phyloP scores from a whole-genome alignment of 306 rosid species.

The Trichosanthes cucumerina region DNA sequence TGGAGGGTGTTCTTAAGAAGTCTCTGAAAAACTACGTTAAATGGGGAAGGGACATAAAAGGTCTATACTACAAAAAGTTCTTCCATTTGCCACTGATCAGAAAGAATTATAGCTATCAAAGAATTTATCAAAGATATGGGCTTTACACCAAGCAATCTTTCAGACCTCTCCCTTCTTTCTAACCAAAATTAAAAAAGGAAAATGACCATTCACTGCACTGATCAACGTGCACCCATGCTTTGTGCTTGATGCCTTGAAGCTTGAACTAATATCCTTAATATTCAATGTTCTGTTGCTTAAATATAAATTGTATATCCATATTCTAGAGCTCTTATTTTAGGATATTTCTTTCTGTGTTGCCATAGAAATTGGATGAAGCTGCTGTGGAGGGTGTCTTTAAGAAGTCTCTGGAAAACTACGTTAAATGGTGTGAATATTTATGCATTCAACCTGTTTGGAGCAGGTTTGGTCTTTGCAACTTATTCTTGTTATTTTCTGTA shows the following conservation, averaged over 20 bases:
- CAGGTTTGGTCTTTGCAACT: constrained; percentile 37
- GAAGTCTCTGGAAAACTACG: constrained; percentile 80
- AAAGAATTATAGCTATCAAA: too few species aligned
- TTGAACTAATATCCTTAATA: not conserved
- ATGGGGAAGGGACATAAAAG: too few species aligned
- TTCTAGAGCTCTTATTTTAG: not conserved
- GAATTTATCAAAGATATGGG: too few species aligned
- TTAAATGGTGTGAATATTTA: constrained; percentile 73
- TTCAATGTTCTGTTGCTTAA: not conserved
- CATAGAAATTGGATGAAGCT: constrained; percentile 74
- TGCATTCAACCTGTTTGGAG: constrained; percentile 86
- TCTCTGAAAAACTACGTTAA: constrained; percentile 78
- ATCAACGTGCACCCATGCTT: not conserved
- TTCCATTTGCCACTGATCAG: too few species aligned
- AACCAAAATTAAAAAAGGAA: not conserved
- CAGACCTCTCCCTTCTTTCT: not conserved
- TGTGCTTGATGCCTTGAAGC: not conserved
- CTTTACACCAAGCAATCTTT: too few species aligned
- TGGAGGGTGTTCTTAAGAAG: constrained; percentile 45
- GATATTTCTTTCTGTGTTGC: constrained; percentile 1
- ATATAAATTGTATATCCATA: not conserved
- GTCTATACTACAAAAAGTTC: too few species aligned
- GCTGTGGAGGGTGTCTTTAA: constrained; percentile 47
- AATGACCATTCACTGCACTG: not conserved
- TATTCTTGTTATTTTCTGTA: constrained; percentile 3